Conservation (phyloP, 306 rosid species). For the Inga leiocalycina region DNA sequence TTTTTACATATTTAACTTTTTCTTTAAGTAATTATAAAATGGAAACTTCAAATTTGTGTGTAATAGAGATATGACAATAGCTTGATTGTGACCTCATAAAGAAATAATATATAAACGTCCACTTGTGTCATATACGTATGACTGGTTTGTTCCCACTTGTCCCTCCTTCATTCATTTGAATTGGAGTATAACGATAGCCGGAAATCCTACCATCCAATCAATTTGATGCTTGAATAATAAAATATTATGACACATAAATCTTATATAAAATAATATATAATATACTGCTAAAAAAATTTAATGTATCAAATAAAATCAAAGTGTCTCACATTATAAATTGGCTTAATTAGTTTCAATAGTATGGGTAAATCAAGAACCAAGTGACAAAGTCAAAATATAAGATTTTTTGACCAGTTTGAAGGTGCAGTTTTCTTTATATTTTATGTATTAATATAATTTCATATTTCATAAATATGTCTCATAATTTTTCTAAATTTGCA, state of each 20-base stretch:
- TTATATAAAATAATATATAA: neutral
- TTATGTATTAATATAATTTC: neutral
- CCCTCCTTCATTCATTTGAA: neutral
- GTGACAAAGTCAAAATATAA: neutral
- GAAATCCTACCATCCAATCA: neutral
- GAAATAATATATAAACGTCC: neutral
- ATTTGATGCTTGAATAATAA: neutral
- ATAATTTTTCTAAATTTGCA: neutral
- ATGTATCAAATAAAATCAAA: neutral
- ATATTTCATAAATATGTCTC: neutral
- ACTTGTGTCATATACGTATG: constrained; percentile 22
- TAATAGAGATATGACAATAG: neutral
- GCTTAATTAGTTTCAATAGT: neutral
- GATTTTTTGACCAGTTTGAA: no score
- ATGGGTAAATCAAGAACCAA: neutral
- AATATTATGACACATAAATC: neutral
- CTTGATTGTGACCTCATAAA: constrained; percentile 16
- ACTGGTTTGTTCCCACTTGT: neutral
- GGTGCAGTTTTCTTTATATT: neutral
- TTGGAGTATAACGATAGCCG: neutral
- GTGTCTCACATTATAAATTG: neutral
- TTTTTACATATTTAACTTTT: no score
- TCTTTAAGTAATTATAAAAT: neutral
- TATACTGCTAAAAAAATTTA: neutral
- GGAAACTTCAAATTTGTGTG: neutral